These are phyloP conservation scores for Annulohypoxylon moriforme DNA, from an alignment of 495 filamentous ascomycete genomes.

Conservation along the genomic window DNA sequence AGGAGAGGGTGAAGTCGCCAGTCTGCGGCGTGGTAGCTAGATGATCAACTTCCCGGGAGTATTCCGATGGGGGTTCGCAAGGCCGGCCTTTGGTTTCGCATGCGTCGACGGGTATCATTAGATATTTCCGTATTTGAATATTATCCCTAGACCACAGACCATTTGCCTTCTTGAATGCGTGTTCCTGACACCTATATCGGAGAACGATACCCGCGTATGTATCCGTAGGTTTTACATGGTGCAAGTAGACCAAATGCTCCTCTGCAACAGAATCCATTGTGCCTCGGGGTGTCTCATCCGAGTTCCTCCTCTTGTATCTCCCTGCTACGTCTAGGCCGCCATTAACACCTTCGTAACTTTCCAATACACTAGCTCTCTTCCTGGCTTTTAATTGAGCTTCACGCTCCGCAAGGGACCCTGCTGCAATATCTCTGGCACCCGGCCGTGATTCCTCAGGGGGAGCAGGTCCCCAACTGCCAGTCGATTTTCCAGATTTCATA, in stretches of 20 bases:
- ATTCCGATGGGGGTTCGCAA: conserved; percentile 55
- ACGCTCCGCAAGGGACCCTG: conserved; percentile 60
- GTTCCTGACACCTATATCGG: conserved; percentile 83
- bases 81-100: conserved; percentile 84
- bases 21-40: conserved; percentile 58
- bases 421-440: conserved; percentile 56
- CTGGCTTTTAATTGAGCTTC: conserved; percentile 60
- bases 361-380: conserved; percentile 62
- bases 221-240: conserved; percentile 83
- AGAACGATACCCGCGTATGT: conserved; percentile 92
- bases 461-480: conserved; percentile 55
- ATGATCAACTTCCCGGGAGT: conserved; percentile 55
- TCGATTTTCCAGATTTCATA: conserved; percentile 28
- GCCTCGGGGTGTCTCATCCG: conserved; percentile 57
- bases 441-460: conserved; percentile 52
- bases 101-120: conserved; percentile 89
- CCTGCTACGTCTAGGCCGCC: conserved; percentile 59
- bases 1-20: conserved; percentile 24
- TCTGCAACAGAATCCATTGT: conserved; percentile 60
- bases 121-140: conserved; percentile 81
- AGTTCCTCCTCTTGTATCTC: conserved; percentile 65
- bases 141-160: conserved; percentile 93
- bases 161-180: conserved; percentile 86
- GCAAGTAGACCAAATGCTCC: conserved; percentile 87
- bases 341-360: conserved; percentile 62